Evolutionary conservation across 495 filamentous ascomycete genomes (phyloP).

Genomic region (Trypethelium eluteriae): DNA sequence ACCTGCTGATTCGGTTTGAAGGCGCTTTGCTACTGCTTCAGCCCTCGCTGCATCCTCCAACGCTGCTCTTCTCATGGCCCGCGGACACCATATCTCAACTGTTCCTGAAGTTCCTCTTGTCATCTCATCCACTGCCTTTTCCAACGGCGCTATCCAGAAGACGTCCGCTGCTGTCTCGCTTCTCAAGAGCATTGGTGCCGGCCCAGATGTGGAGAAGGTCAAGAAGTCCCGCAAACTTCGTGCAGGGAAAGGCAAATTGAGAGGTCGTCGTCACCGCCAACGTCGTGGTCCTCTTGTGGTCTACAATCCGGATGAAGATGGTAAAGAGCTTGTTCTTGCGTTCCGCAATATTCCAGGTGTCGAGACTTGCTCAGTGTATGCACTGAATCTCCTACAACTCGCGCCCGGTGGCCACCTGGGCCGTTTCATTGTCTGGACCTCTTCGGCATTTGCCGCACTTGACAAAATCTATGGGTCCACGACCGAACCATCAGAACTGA

Average conservation of each 20-base stretch:
- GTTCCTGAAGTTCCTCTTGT: slow-evolving; percentile 97
- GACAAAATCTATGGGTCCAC: slow-evolving; percentile 93
- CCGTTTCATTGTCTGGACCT: slow-evolving; percentile 98
- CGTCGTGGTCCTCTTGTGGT: slow-evolving; percentile 93
- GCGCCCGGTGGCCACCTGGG: slow-evolving; percentile 97
- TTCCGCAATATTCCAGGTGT: slow-evolving; percentile 99
- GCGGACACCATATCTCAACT: slow-evolving; percentile 86
- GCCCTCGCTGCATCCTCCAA: slow-evolving; percentile 93
- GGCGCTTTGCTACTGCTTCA: slow-evolving; percentile 94
- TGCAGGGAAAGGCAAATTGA: slow-evolving; percentile 95
- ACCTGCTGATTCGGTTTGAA: slow-evolving; percentile 30
- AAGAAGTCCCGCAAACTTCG: slow-evolving; percentile 87
- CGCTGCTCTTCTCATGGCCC: slow-evolving; percentile 87
- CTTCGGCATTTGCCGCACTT: slow-evolving; percentile 88
- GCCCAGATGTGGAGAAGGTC: slow-evolving; percentile 85
- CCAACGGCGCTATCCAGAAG: slow-evolving; percentile 67
- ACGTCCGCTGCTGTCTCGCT: slow-evolving; percentile 81
- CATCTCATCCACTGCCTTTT: slow-evolving; percentile 79
- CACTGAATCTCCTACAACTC: slow-evolving; percentile 97
- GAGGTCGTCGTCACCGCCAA: slow-evolving; percentile 90
- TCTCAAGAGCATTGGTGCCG: slow-evolving; percentile 81
- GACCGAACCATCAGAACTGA: slow-evolving; percentile 72
- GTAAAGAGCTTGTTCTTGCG: slow-evolving; percentile 79
- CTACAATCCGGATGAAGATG: slow-evolving; percentile 88
- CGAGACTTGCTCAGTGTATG: slow-evolving; percentile 89